phyloP scores from a whole-genome alignment of 2,329 filamentous ascomycete genomes.

The Aspergillus brasiliensis region DNA sequence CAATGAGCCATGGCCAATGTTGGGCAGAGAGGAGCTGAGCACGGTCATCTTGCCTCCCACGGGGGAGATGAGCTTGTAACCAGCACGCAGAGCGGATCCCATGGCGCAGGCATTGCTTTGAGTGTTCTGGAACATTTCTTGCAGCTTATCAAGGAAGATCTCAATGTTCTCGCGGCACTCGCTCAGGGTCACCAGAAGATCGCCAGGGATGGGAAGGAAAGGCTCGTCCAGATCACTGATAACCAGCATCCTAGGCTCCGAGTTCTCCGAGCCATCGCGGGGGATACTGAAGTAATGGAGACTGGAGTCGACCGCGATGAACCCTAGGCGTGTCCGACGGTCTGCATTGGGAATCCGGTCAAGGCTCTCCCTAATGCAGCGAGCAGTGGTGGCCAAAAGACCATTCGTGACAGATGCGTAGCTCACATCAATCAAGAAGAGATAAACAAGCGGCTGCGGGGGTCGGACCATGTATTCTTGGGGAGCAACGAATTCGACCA shows the following conservation, averaged over 20 bases:
- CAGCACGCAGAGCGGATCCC: constrained; percentile 88
- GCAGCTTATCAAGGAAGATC: constrained; percentile 84
- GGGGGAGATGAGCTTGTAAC: constrained; percentile 92
- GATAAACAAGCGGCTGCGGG: constrained; percentile 90
- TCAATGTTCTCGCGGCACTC: constrained; percentile 92
- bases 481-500: constrained; percentile 95
- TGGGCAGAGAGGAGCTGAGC: constrained; percentile 85
- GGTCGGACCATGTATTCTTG: constrained; percentile 99
- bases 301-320: constrained; percentile 92
- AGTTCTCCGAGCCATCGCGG: constrained; percentile 80
- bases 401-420: constrained; percentile 87
- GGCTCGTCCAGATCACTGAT: constrained; percentile 95
- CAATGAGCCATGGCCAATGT: constrained; percentile 83
- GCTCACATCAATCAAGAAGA: constrained; percentile 94
- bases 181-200: constrained; percentile 83
- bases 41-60: constrained; percentile 95
- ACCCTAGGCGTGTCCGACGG: constrained; percentile 85
- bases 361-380: constrained; percentile 91
- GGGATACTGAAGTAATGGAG: constrained; percentile 96
- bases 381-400: constrained; percentile 84
- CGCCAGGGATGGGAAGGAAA: constrained; percentile 89
- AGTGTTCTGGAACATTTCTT: constrained; percentile 95
- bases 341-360: constrained; percentile 98
- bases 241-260: constrained; percentile 87
- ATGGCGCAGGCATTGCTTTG: constrained; percentile 89